Conservation (phyloP, 768 basidiomycete species). For the Pilatotrama ljubarskyi region DNA sequence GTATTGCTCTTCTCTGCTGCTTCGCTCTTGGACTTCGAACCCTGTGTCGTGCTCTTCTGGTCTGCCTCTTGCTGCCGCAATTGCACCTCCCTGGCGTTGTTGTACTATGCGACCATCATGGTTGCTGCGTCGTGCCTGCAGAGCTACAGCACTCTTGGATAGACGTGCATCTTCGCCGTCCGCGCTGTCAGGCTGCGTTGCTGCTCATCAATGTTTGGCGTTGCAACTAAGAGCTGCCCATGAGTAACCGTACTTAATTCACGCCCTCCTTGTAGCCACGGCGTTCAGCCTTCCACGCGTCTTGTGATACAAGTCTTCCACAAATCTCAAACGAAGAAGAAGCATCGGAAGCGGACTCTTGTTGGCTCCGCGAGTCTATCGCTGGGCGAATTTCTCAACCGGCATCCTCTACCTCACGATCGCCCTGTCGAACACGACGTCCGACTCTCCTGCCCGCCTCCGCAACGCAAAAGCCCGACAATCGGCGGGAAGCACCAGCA, state of each 20-base stretch:
- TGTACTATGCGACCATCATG: no score
- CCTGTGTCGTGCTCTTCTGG: background rate
- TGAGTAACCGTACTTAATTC: background rate
- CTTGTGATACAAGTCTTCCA: constrained; percentile 61
- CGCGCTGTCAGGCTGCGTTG: no score
- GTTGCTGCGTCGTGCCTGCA: no score
- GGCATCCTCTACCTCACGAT: constrained; percentile 37
- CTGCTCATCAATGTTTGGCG: background rate
- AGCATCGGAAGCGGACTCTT: constrained; percentile 53
- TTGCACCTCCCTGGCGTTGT: no score
- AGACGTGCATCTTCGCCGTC: no score
- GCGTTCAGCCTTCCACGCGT: constrained; percentile 39
- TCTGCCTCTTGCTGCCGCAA: no score
- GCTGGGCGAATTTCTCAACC: constrained; percentile 53
- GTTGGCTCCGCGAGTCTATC: constrained; percentile 54
- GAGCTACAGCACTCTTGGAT: no score
- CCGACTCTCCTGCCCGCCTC: constrained; percentile 25
- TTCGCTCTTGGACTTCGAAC: background rate
- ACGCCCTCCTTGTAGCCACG: constrained; percentile 35
- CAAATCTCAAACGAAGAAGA: constrained; percentile 62
- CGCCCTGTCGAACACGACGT: constrained; percentile 21
- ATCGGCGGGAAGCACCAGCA: constrained; percentile 20
- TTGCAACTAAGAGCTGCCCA: background rate
- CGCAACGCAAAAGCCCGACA: constrained; percentile 26
- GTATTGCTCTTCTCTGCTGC: constrained; percentile 26